Conservation (phyloP, 2,329 filamentous ascomycete species). For the Periconia sp. region DNA sequence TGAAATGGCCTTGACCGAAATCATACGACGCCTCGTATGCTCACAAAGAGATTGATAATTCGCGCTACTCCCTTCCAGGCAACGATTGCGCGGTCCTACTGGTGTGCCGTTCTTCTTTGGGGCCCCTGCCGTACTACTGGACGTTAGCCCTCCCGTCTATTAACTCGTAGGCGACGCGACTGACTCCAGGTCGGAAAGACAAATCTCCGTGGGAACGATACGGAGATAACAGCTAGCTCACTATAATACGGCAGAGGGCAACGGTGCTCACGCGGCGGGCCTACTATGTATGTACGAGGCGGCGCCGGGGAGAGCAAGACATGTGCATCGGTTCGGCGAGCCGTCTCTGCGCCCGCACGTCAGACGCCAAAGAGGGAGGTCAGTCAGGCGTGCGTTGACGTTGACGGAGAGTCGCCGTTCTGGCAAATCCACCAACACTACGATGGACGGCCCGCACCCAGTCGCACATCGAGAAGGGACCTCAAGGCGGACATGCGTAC, state of each 20-base stretch:
- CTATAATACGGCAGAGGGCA: too few relatives aligned
- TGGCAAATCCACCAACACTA: slow-evolving; percentile 26
- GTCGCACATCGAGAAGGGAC: slow-evolving; percentile 42
- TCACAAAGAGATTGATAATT: too few relatives aligned
- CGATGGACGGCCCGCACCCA: slow-evolving; percentile 43
- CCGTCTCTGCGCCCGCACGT: slow-evolving; percentile 14
- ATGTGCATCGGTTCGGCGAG: slow-evolving; percentile 6
- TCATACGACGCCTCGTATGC: too few relatives aligned
- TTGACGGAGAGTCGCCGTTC: slow-evolving; percentile 2
- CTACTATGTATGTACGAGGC: not conserved
- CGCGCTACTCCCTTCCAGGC: not conserved
- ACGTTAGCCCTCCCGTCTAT: not conserved
- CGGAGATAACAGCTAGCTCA: too few relatives aligned
- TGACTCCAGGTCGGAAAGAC: not conserved
- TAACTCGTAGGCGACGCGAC: not conserved
- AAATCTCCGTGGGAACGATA: slow-evolving; percentile 1
- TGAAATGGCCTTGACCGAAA: too few relatives aligned
- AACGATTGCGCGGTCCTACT: not conserved
- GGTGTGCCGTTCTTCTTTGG: not conserved
- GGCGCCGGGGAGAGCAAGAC: not conserved
- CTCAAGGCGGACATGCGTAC: slow-evolving; percentile 22
- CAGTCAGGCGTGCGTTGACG: slow-evolving; percentile 6
- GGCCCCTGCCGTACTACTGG: too few relatives aligned
- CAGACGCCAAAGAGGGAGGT: slow-evolving; percentile 12
- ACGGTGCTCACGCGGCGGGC: slow-evolving; percentile 10